These are phyloP conservation scores for Pythium apleroticum DNA, from an alignment of 352 stramenopile species.

Conservation along the genomic window DNA sequence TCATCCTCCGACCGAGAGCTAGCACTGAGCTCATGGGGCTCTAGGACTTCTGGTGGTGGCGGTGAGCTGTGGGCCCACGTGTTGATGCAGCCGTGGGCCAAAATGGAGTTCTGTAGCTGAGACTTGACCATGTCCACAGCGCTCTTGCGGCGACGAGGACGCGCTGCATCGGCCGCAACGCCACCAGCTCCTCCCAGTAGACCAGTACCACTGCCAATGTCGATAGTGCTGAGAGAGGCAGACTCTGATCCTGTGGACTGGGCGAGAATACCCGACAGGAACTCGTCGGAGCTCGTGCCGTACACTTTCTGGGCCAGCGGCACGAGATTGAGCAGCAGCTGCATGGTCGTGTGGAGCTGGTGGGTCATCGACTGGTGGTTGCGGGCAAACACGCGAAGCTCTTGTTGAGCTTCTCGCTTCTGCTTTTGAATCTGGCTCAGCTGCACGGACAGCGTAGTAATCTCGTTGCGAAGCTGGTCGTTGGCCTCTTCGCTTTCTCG, in stretches of 20 bases:
- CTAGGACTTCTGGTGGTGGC: slow-evolving; percentile 2
- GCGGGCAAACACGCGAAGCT: slow-evolving; percentile 51
- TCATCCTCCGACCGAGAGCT: slow-evolving; percentile 21
- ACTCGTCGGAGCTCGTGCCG: slow-evolving; percentile 53
- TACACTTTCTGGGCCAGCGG: slow-evolving; percentile 61
- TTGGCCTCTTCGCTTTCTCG: slow-evolving; percentile 50
- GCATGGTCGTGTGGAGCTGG: slow-evolving; percentile 70
- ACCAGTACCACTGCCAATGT: slow-evolving; percentile 10
- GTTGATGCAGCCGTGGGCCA: slow-evolving; percentile 53
- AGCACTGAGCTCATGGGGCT: slow-evolving; percentile 21
- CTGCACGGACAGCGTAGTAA: slow-evolving; percentile 34
- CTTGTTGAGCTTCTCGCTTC: slow-evolving; percentile 55
- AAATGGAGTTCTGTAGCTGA: slow-evolving; percentile 51
- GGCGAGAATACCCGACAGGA: slow-evolving; percentile 53
- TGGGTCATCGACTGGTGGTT: slow-evolving; percentile 73
- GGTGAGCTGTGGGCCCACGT: slow-evolving; percentile 48
- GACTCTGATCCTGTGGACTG: slow-evolving; percentile 38
- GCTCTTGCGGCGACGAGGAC: slow-evolving; percentile 23
- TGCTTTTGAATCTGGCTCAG: slow-evolving; percentile 42
- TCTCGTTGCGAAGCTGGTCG: slow-evolving; percentile 29
- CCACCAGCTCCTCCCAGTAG: too few species aligned
- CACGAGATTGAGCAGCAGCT: slow-evolving; percentile 73
- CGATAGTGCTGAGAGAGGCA: slow-evolving; percentile 14
- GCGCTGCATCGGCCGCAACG: too few species aligned
- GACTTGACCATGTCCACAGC: slow-evolving; percentile 46